Evolutionary conservation across 2,329 filamentous ascomycete species (phyloP), one percentile per base, ranked within the genome.

Genomic region (Xylariaceae sp.): DNA sequence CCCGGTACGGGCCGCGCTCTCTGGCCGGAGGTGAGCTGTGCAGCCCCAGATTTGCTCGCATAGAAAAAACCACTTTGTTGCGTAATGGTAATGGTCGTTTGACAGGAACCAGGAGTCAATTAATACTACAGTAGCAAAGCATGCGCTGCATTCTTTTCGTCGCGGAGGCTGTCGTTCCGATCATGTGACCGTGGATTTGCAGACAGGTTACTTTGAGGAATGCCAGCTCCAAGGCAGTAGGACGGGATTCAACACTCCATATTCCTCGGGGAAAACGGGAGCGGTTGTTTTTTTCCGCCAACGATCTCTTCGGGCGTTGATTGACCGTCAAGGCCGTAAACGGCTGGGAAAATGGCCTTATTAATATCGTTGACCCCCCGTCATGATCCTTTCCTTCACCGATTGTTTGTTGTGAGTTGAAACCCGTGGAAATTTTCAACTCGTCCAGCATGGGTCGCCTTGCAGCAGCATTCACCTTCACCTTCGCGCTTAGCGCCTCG

Each of bases 141-240:
- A 8, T 26, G 8, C 26, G 26, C 26, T 26, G 8, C n/a, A n/a
- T n/a, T n/a, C 26, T 26, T 34, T 34, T 4, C 32, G 13, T 29
- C n/a, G 16, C 55, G 57, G 57, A 58, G 34, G 44, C 13, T 26
- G 1, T 40, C 12, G 18, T 37, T 57, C 57, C 57, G 57, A 47
- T 53, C 57, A 58, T 55, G 55, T 56, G 57, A 55, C 39, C 6
- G 34, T 9, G 16, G 21, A 16, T n/a, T 47, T 15, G 41, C 8
- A 46, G 30, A 39, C 42, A 22, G 19, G 22, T 34, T 34, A 34
- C 32, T 13, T n/a, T 30, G 26, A 43, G 52, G 50, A 55, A 47
- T 55, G 29, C 22, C 43, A 22, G 26, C 22, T 53, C 39, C 29
- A 32, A 53, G 36, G 16, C 29, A 51, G 19, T 18, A 44, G 16